A percentile compares a stretch with the other conserved stretches of the same genome.
phyloP scores from a whole-genome alignment of 139 green algal genomes.

The Tetraselmis striata region DNA sequence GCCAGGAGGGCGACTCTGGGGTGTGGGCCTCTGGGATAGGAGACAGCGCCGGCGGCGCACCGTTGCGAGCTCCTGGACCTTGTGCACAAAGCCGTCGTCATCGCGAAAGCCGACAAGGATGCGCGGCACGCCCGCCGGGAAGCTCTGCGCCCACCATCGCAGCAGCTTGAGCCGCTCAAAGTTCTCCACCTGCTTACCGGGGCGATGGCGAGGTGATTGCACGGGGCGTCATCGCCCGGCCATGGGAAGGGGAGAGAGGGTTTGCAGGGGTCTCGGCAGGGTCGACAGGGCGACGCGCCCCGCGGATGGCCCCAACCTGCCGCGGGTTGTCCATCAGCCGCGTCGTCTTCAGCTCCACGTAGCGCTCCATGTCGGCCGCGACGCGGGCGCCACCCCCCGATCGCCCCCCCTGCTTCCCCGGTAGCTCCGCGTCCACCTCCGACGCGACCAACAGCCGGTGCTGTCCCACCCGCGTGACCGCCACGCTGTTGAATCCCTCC shows the following conservation, averaged over 20 bases:
- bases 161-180: constrained; percentile 25
- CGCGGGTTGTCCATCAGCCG: constrained; percentile 14
- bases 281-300: too few species aligned
- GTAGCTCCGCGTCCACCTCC: constrained; percentile 18
- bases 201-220: too few species aligned
- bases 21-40: too few species aligned
- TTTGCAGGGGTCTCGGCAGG: too few species aligned
- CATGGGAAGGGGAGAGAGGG: too few species aligned
- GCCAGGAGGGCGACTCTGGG: too few species aligned
- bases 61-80: constrained; percentile 6
- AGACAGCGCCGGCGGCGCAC: too few species aligned
- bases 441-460: constrained; percentile 13
- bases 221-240: too few species aligned
- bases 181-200: background rate
- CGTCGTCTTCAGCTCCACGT: constrained; percentile 25
- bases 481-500: constrained; percentile 12
- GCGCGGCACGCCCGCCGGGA: constrained; percentile 9
- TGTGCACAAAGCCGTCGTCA: constrained; percentile 14
- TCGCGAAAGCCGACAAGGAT: constrained; percentile 27
- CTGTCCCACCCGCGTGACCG: constrained; percentile 7
- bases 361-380: background rate
- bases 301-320: too few species aligned
- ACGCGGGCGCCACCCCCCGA: background rate
- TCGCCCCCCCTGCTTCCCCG: background rate
- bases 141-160: constrained; percentile 29